phyloP scores from a whole-genome alignment of 805 yeast genomes.

The Ogataea paradorogensis region DNA sequence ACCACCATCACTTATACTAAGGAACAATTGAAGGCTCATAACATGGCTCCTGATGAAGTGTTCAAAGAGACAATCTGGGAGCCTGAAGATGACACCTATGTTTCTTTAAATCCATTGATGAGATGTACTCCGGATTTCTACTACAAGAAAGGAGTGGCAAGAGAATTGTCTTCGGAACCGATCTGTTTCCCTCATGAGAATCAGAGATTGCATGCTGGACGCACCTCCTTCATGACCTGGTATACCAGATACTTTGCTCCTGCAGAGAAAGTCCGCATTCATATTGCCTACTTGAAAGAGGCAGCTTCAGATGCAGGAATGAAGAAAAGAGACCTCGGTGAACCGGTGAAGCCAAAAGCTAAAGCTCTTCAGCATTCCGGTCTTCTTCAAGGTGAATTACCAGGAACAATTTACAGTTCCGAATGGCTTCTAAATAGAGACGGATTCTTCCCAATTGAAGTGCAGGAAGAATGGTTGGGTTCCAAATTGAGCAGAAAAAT shows the following conservation, averaged over 20 bases:
- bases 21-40: constrained; percentile 68
- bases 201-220: constrained; percentile 51
- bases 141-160: constrained; percentile 59
- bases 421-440: constrained; percentile 65
- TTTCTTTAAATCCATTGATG: constrained; percentile 68
- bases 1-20: constrained; percentile 54
- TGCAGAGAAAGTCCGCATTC: constrained; percentile 62
- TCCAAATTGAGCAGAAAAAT: constrained; percentile 53
- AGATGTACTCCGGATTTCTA: constrained; percentile 84
- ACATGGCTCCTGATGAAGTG: constrained; percentile 59
- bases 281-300: constrained; percentile 64
- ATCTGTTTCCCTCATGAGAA: constrained; percentile 79
- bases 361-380: constrained; percentile 17
- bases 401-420: constrained; percentile 54
- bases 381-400: constrained; percentile 28
- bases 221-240: constrained; percentile 80
- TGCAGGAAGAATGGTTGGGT: constrained; percentile 63
- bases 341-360: constrained; percentile 19
- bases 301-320: constrained; percentile 53
- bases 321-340: constrained; percentile 37
- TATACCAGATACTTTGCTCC: constrained; percentile 62
- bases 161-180: constrained; percentile 61
- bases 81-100: constrained; percentile 74
- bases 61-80: constrained; percentile 53
- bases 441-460: constrained; percentile 63